Percentiles rank a stretch among this genome's conserved stretches.
Conservation (phyloP, 768 basidiomycete species). For the Leccinum fibrillosum region DNA sequence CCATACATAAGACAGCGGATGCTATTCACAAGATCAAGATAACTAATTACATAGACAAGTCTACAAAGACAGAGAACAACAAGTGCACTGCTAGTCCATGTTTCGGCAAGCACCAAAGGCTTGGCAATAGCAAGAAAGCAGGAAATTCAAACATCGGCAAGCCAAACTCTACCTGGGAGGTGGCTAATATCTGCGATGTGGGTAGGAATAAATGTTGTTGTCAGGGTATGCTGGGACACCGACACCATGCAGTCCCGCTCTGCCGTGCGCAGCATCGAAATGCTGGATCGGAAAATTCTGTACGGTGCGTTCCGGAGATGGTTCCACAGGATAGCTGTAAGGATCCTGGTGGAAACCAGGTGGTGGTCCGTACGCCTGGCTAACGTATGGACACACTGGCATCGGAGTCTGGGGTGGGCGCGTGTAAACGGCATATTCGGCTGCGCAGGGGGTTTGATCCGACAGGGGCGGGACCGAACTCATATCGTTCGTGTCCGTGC, state of each 20-base stretch:
- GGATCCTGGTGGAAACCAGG: conserved; percentile 7
- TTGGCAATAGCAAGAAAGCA: conserved; percentile 4
- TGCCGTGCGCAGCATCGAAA: conserved; percentile 5
- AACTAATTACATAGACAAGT: conserved; percentile 7
- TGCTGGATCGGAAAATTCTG: conserved; percentile 12
- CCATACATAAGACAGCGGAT: not conserved
- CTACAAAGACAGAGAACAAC: not conserved
- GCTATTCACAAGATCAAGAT: conserved; percentile 1
- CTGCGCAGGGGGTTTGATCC: conserved; percentile 21
- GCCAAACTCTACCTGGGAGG: not conserved
- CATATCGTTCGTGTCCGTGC: conserved; percentile 13
- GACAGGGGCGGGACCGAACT: conserved; percentile 12
- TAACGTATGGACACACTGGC: conserved; percentile 1
- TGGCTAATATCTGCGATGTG: conserved; percentile 6
- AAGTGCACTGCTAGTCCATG: conserved; percentile 11
- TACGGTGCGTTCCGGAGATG: conserved; percentile 10
- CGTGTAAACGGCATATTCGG: conserved; percentile 9
- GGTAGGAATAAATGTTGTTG: conserved; percentile 10
- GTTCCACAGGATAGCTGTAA: conserved; percentile 11
- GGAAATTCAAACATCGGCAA: conserved; percentile 4
- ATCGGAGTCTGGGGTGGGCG: not conserved
- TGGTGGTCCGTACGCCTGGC: conserved; percentile 5
- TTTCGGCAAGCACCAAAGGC: conserved; percentile 13
- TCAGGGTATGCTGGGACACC: conserved; percentile 12
- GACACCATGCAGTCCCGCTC: conserved; percentile 11